These are phyloP conservation scores for Xylariales sp. DNA, from an alignment of 2,329 filamentous ascomycete species.

Conservation along the genomic window DNA sequence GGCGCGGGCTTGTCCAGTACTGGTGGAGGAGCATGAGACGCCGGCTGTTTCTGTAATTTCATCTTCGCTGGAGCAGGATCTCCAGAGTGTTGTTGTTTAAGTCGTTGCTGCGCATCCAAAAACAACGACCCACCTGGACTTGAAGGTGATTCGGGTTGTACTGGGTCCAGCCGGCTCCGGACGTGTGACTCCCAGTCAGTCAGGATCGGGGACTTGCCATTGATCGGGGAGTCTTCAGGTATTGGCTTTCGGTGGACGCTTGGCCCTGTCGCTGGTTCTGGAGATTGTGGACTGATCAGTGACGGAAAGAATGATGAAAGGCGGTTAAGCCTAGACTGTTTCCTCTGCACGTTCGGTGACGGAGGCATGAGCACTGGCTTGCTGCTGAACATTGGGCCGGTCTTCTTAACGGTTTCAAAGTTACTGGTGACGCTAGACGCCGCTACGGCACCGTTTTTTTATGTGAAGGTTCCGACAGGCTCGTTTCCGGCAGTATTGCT, in stretches of 20 bases:
- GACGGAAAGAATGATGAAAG: conserved; percentile 27
- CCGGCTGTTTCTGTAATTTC: conserved; percentile 1
- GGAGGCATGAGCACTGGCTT: conserved; percentile 12
- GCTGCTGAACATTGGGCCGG: conserved; percentile 6
- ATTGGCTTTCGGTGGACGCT: conserved; percentile 22
- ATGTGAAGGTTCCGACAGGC: background rate
- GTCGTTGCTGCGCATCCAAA: conserved; percentile 4
- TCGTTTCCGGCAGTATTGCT: background rate
- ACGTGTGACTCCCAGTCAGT: conserved; percentile 6
- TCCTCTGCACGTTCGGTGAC: conserved; percentile 13
- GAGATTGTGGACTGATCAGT: conserved; percentile 21
- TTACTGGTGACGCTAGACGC: conserved; percentile 4
- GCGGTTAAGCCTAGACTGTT: conserved; percentile 22
- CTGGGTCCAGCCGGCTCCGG: conserved; percentile 3
- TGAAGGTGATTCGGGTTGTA: background rate
- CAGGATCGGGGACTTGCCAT: conserved; percentile 2
- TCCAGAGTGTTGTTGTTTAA: conserved; percentile 14
- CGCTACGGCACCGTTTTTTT: background rate
- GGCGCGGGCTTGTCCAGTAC: conserved; percentile 12
- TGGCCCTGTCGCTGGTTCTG: conserved; percentile 17
- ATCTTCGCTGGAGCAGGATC: conserved; percentile 6
- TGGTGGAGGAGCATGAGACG: conserved; percentile 13
- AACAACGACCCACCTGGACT: background rate
- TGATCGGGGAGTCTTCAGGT: conserved; percentile 15
- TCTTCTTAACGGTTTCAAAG: background rate